Evolutionary conservation across 2,329 filamentous ascomycete genomes (phyloP).

Genomic region (Arthrobotrys sinensis): DNA sequence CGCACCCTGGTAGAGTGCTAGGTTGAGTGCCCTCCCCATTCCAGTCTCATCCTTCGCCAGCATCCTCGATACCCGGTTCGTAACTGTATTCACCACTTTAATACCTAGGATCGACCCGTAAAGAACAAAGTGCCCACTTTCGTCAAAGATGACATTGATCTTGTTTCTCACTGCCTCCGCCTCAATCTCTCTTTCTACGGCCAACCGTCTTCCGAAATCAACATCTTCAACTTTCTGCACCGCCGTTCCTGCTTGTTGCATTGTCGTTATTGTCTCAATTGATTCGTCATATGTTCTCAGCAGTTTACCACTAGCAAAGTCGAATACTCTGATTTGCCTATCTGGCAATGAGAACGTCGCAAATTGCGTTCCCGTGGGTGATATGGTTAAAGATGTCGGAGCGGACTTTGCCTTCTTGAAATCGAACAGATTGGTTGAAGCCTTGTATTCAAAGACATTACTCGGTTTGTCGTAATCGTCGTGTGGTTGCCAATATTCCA

Average conservation of each 20-base stretch:
- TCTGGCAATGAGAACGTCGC: conserved; percentile 93
- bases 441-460: conserved; percentile 93
- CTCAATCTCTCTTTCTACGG: conserved; percentile 88
- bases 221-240: conserved; percentile 86
- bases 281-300: conserved; percentile 96
- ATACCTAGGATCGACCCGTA: conserved; percentile 93
- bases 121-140: conserved; percentile 93
- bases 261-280: conserved; percentile 86
- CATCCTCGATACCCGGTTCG: conserved; percentile 90
- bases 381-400: conserved; percentile 85
- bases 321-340: conserved; percentile 91
- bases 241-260: conserved; percentile 94
- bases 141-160: conserved; percentile 92
- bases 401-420: conserved; percentile 96
- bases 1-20: conserved; percentile 92
- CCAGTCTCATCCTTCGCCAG: conserved; percentile 93
- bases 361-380: conserved; percentile 87
- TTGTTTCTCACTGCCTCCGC: conserved; percentile 74
- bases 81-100: conserved; percentile 96
- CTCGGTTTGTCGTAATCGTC: conserved; percentile 90
- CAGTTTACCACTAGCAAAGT: conserved; percentile 89
- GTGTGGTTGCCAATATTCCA: conserved; percentile 94
- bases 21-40: conserved; percentile 77
- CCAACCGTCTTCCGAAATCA: conserved; percentile 90
- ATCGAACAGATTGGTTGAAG: conserved; percentile 92